Evolutionary conservation across 768 basidiomycete genomes (phyloP), one percentile per base, ranked within the genome.

Genomic region (Tulasnella sp.): DNA sequence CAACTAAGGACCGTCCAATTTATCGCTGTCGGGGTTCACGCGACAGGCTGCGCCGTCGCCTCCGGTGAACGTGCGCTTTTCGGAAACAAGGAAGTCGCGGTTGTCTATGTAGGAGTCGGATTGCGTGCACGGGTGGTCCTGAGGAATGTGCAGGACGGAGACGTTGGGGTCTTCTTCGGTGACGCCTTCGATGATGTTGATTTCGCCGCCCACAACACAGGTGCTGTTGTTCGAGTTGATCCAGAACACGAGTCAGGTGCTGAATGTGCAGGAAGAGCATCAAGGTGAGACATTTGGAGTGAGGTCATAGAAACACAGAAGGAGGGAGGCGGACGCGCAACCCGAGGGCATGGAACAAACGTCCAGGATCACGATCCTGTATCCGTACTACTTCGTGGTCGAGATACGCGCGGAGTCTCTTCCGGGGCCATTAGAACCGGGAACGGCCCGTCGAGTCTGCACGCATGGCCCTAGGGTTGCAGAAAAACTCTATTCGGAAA

Each of bases 261-360:
- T 81, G 72, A 35, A 35, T 29, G n/a, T 18, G 20, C 2, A 7
- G 48, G 16, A 37, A 77, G 23, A 35, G 35, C 35, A 35, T 35
- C 35, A 35, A 35, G 35, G 44, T 44, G 44, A 71, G 26, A 70
- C 77, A 71, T 70, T 35, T 76, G 15, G 29, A 5, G 35, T 35
- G 35, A 35, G 5, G 74, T 29, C 2, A 20, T 20, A 23, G 26
- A 26, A 32, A n/a, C 0, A 61, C 18, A 18, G 48, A 35, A 18
- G 16, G 35, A 35, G 13, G 44, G 2, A 42, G 29, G 29, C 23
- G 5, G 55, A 20, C 61, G 15, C 70, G 40, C 75, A 73, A 7
- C 89, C 90, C 79, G 88, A 84, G 15, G 90, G 90, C 88, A 90
- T 90, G 81, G 90, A 89, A 16, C 85, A 82, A 73, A 90, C 80